These are phyloP conservation scores for Cladophialophora psammophila DNA, from an alignment of 2,329 filamentous ascomycete species.

Conservation along the genomic window DNA sequence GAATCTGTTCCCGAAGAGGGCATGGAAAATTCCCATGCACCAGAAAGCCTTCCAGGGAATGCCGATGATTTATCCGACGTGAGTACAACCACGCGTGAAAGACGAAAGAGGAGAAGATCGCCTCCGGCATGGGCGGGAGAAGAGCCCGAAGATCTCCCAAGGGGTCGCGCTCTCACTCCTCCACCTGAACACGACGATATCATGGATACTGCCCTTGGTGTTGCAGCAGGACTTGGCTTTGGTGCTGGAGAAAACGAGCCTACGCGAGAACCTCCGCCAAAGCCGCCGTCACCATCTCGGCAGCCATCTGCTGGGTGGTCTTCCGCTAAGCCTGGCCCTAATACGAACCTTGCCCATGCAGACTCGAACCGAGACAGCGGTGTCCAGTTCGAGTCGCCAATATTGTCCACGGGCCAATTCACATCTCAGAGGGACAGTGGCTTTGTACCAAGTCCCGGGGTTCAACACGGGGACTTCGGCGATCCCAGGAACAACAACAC, in stretches of 20 bases:
- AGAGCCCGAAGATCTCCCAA: conserved; percentile 40
- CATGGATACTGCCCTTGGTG: conserved; percentile 40
- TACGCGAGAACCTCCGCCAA: conserved; percentile 14
- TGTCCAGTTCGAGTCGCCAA: conserved; percentile 55
- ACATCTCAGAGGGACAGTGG: conserved; percentile 51
- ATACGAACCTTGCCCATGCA: conserved; percentile 5
- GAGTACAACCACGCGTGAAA: conserved; percentile 39
- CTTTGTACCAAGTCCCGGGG: conserved; percentile 47
- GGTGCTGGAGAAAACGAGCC: conserved; percentile 25
- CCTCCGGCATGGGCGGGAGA: conserved; percentile 36
- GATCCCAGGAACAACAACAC: conserved; percentile 23
- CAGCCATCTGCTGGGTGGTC: conserved; percentile 35
- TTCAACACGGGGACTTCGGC: conserved; percentile 20
- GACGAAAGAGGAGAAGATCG: conserved; percentile 38
- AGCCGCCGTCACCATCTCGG: conserved; percentile 23
- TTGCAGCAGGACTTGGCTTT: conserved; percentile 40
- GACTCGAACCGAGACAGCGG: conserved; percentile 53
- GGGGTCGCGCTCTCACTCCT: conserved; percentile 36
- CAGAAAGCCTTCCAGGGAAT: conserved; percentile 5
- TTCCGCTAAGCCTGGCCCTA: conserved; percentile 33
- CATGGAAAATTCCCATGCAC: neutral
- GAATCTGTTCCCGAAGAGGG: conserved; percentile 8
- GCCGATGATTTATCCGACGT: conserved; percentile 35
- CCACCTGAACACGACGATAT: conserved; percentile 40
- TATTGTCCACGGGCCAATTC: conserved; percentile 42